Base-by-base conservation (phyloP, 1,139 yeast genomes). In the Saccharomyces hybrid region DNA sequence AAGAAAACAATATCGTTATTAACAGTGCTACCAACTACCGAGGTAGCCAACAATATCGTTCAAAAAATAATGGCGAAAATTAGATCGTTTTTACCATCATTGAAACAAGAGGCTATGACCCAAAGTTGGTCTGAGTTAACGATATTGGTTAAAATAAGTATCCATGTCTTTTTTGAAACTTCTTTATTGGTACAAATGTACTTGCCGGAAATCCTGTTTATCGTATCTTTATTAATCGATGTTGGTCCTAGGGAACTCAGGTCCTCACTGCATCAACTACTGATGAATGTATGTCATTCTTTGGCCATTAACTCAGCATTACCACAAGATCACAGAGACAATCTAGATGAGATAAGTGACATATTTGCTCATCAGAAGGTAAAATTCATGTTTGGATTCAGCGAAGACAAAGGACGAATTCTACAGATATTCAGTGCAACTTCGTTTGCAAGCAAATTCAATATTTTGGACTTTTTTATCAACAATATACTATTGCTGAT, bases 81-180 rank as follows among this genome's bases (percentile, higher is more conserved):
- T 5, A 74, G 80, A 52, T 79, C 81, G n/a, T 78, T 80, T 49
- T 71, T 78, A 50, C 79, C 86, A 1, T 63, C 69, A 1, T 64
- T 64, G 62, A 64, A 80, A 68, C 64, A 75, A 49, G 72, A 68
- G 52, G 77, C 83, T 2, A 75, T 80, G 2, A 83, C 84, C 55
- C 87, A 84, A 16, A 78, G 80, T 49, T 82, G 93, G 81, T 79
- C 86, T 55, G 96, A 88, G 68, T 78, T 87, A 4, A 80, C 82
- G 38, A 86, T 88, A 3, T 71, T 89, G 62, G 82, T 86, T 5
- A 82, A 82, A 63, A 78, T 86, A 53, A 76, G 86, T 53, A 79
- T 87, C 2, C 81, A 86, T 5, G 69, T 88, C 48, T 82, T 88
- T 58, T 89, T 88, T 73, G 93, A 88, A 67, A 81, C 90, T 0